A percentile compares a stretch with the other conserved stretches of the same genome.
phyloP scores from a whole-genome alignment of 163 green algal genomes.

The Scenedesmus sp. region DNA sequence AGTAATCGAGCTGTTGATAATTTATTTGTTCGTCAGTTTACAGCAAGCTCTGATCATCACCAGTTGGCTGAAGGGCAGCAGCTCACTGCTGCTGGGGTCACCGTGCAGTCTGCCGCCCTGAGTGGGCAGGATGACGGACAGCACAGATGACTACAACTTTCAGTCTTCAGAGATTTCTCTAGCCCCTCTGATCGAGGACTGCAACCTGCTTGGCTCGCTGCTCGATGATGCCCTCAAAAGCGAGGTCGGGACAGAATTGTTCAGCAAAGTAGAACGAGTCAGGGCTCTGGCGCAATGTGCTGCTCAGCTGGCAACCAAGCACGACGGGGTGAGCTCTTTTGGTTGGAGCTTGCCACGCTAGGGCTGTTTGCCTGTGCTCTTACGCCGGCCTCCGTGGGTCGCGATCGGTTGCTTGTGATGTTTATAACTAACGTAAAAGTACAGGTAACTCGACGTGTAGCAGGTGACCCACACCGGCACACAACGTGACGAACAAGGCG shows the following conservation, averaged over 20 bases:
- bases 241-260: conserved; percentile 87
- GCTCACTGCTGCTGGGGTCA: not conserved
- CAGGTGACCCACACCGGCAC: not conserved
- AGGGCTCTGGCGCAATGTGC: conserved; percentile 73
- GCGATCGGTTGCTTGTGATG: not conserved
- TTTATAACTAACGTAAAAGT: not conserved
- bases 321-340: conserved; percentile 66
- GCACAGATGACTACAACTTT: conserved; percentile 58
- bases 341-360: conserved; percentile 12
- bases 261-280: conserved; percentile 83
- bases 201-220: conserved; percentile 84
- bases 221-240: conserved; percentile 88
- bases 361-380: conserved; percentile 6
- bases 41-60: not conserved
- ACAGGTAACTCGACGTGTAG: not conserved
- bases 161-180: conserved; percentile 59
- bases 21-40: not conserved
- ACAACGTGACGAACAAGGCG: not conserved
- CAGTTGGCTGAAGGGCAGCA: not conserved
- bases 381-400: not conserved
- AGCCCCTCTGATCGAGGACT: conserved; percentile 87
- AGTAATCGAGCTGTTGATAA: not conserved
- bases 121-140: conserved; percentile 48
- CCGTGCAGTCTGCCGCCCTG: not conserved
- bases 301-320: conserved; percentile 64